Base-by-base conservation (phyloP, 768 basidiomycete genomes). In the Lentinula aciculospora region DNA sequence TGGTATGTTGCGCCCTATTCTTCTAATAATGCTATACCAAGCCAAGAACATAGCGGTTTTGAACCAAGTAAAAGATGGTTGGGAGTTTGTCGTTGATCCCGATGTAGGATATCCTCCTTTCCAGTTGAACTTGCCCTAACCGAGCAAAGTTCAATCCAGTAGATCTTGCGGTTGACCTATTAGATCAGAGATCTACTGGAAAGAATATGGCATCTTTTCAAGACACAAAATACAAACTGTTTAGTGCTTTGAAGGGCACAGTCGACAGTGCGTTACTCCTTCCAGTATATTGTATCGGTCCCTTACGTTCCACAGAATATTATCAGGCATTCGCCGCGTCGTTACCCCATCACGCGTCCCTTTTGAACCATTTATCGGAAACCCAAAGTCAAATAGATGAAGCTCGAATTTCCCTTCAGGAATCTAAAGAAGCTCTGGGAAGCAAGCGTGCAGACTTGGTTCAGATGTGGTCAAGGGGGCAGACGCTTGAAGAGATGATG, bases 241-340 rank as follows among this genome's bases (percentile, higher is more conserved):
- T 90, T 28, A 81, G 78, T 56, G 89, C 92, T 17, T 73, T 96
- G 28, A 89, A 90, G 68, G 89, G 91, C 50, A 93, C 94, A 2
- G 90, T 96, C 23, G 91, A 94, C 64, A 88, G 92, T 88, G 69
- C 67, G 88, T 82, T 39, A 13, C 25, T 28, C 39, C 44, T 9
- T 42, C 7, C 28, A 7, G 29, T 27, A 23, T 13, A 13, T 17
- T n/a, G 13, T 0, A 29, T 34, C 12, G 21, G n/a, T 19, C 37
- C 9, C 25, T 39, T 9, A 55, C 21, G 25, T 58, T 57, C 60
- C 62, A n/a, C 71, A 91, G 90, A 88, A 64, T 88, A 98, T 66
- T 97, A 95, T 68, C 88, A 96, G 71, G 86, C 94, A 2, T 98
- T 98, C 69, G 94, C 93, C 42, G 86, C 93, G n/a, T 88, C 94